Evolutionary conservation across 1,139 yeast species (phyloP), one percentile per base, ranked within the genome.

Genomic region (Debaryomyces robertsiae): DNA sequence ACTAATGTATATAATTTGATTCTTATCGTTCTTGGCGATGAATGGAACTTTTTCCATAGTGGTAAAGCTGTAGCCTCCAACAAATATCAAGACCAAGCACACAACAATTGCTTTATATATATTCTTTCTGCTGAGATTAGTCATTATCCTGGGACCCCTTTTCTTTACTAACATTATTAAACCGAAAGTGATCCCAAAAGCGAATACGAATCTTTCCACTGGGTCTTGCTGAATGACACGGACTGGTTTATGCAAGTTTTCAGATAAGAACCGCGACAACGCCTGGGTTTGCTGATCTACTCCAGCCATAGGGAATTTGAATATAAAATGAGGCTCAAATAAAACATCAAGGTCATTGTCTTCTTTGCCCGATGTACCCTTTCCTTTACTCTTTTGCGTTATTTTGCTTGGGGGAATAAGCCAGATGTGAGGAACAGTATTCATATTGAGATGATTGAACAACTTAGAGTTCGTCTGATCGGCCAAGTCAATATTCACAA

Each of bases 51-150:
- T 72, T 48, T 79, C 69, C 42, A 81, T 80, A 22, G 75, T 60
- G 1, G 85, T 75, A 54, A 81, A 85, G 60, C 79, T 82, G 48
- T 77, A 78, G 2, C 94, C 94, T 27, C 85, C 72, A 7, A 74
- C 60, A 42, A 78, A 75, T 1, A 71, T 46, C 38, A 77, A 57
- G 11, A 80, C 65, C 6, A 73, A 51, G 0, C 58, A 45, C 6
- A 82, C 58, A 9, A 75, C 59, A 1, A 80, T 33, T 2, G 69
- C 44, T 45, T 67, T 55, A 48, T 75, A 65, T 10, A 68, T 58
- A 38, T 65, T 49, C 38, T 52, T 54, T 52, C 65, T 65, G 48
- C 63, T 45, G 47, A 66, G 45, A 49, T 58, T 55, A 18, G 65
- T 47, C 56, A 77, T 29, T 46, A 59, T 38, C 49, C 55, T 49